phyloP scores from a whole-genome alignment of 2,329 filamentous ascomycete genomes.

The Fusarium sp. region DNA sequence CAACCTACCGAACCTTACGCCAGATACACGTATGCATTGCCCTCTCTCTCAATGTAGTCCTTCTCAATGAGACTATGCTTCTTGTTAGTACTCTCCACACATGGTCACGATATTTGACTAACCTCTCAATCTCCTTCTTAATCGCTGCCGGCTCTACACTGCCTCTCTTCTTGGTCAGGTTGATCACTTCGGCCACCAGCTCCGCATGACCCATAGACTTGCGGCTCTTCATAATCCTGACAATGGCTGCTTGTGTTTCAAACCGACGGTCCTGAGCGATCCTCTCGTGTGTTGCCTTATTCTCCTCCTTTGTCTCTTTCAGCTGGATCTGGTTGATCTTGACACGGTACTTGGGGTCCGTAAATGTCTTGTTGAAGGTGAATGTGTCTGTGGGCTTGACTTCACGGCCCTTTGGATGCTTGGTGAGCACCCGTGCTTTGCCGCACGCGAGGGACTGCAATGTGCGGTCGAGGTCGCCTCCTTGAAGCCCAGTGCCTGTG shows the following conservation, averaged over 20 bases:
- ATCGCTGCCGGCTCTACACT: conserved; percentile 88
- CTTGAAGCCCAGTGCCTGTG: conserved; percentile 78
- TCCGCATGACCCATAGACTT: conserved; percentile 90
- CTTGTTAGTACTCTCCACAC: conserved; percentile 14
- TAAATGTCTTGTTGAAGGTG: conserved; percentile 81
- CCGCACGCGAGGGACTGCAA: conserved; percentile 95
- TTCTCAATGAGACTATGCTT: conserved; percentile 84
- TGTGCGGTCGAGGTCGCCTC: conserved; percentile 85
- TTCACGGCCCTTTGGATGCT: conserved; percentile 87
- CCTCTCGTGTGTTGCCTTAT: conserved; percentile 91
- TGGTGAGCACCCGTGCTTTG: conserved; percentile 84
- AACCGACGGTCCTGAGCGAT: conserved; percentile 92
- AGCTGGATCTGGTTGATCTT: conserved; percentile 99
- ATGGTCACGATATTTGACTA: conserved; percentile 51
- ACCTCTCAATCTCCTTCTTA: conserved; percentile 97
- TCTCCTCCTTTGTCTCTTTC: conserved; percentile 95
- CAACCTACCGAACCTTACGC: conserved; percentile 58
- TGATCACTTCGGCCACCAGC: conserved; percentile 91
- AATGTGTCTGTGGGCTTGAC: conserved; percentile 85
- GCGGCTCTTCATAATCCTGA: conserved; percentile 95
- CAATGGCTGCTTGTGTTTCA: conserved; percentile 96
- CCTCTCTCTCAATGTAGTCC: conserved; percentile 89
- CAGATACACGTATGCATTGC: conserved; percentile 77
- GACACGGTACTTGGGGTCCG: conserved; percentile 85
- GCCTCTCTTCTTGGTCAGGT: conserved; percentile 86